Evolutionary conservation across 2,329 filamentous ascomycete species (phyloP).

Genomic region (Aureobasidium sp.): DNA sequence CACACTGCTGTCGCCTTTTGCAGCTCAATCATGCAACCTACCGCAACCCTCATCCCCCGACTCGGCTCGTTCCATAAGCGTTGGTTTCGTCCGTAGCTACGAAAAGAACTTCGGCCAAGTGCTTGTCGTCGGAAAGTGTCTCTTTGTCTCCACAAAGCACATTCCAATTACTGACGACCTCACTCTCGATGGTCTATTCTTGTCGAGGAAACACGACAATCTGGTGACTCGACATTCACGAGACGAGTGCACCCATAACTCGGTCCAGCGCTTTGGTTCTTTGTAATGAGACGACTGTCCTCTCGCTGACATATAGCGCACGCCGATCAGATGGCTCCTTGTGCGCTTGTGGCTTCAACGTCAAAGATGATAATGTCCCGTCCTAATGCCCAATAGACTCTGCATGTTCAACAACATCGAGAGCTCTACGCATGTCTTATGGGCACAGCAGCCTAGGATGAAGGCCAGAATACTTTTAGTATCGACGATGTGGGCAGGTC

Average conservation of each 20-base stretch:
- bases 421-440: background rate
- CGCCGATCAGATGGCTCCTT: slow-evolving; percentile 13
- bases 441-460: background rate
- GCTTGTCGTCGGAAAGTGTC: background rate
- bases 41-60: slow-evolving; percentile 6
- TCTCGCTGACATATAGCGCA: slow-evolving; percentile 3
- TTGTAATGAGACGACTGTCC: slow-evolving; percentile 2
- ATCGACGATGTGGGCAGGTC: background rate
- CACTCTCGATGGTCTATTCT: background rate
- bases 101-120: slow-evolving; percentile 7
- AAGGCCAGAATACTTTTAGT: background rate
- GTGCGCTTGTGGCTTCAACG: slow-evolving; percentile 11
- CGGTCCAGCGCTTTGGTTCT: background rate
- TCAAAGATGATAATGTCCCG: slow-evolving; percentile 10
- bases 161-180: background rate
- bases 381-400: slow-evolving; percentile 1
- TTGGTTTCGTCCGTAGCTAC: slow-evolving; percentile 9
- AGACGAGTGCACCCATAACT: background rate
- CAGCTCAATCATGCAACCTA: slow-evolving; percentile 17
- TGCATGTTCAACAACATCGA: slow-evolving; percentile 6
- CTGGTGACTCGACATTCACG: slow-evolving; percentile 9
- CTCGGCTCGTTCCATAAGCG: slow-evolving; percentile 1
- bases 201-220: background rate
- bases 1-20: slow-evolving; percentile 11
- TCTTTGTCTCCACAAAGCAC: slow-evolving; percentile 6